Percentiles rank a stretch among this genome's conserved stretches.
Evolutionary conservation across 176 grass and related monocot genomes (phyloP).

Genomic region (Rhynchospora pubera): DNA sequence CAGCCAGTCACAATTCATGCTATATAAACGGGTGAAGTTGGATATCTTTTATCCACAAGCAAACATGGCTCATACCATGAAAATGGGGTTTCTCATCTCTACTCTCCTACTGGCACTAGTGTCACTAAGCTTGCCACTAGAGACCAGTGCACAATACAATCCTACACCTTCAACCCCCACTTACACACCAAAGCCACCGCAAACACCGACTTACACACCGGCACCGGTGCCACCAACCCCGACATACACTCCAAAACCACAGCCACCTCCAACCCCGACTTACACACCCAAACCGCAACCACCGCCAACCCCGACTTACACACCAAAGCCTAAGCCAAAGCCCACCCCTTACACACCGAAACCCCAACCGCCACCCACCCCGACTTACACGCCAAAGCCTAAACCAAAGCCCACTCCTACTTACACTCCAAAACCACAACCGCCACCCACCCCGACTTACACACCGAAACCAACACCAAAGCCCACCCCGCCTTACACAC

Average conservation of each 20-base stretch:
- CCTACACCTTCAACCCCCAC: constrained; percentile 8
- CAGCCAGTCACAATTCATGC: not conserved
- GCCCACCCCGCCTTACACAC: not conserved
- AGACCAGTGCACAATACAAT: constrained; percentile 32
- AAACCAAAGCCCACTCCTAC: not conserved
- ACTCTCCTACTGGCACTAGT: constrained; percentile 45
- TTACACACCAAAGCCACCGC: constrained; percentile 25
- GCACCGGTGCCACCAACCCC: not conserved
- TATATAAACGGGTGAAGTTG: constrained; percentile 12
- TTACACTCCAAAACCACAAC: constrained; percentile 10
- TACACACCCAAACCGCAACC: not conserved
- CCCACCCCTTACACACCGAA: constrained; percentile 16
- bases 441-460: not conserved
- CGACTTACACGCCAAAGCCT: constrained; percentile 10
- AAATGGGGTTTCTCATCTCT: constrained; percentile 20
- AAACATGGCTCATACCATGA: constrained; percentile 1
- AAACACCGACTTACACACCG: not conserved
- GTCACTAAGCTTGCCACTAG: constrained; percentile 45
- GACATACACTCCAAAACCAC: constrained; percentile 24
- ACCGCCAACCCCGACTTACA: constrained; percentile 20
- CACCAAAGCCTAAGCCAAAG: constrained; percentile 2
- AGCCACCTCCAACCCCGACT: constrained; percentile 3
- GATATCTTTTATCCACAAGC: not conserved
- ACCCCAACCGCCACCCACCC: not conserved
- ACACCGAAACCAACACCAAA: not conserved